These are phyloP conservation scores for Dryadomyces quercus-mongolicae DNA, from an alignment of 2,329 filamentous ascomycete species.

Conservation along the genomic window DNA sequence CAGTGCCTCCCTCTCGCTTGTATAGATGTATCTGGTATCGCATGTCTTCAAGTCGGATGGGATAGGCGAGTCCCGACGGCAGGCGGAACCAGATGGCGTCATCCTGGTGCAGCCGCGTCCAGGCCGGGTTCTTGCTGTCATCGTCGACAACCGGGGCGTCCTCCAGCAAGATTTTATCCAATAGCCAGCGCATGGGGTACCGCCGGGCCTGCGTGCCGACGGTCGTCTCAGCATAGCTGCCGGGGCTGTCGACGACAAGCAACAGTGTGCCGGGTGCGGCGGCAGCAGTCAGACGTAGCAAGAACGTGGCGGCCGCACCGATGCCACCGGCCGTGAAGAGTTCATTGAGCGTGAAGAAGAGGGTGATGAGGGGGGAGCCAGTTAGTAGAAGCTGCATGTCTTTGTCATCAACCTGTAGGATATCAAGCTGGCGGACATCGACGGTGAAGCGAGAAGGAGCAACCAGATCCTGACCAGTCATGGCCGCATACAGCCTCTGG, in stretches of 20 bases:
- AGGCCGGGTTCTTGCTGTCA: slow-evolving; percentile 26
- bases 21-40: slow-evolving; percentile 88
- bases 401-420: slow-evolving; percentile 27
- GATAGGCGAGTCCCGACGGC: slow-evolving; percentile 55
- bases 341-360: slow-evolving; percentile 94
- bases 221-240: slow-evolving; percentile 77
- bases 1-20: slow-evolving; percentile 13
- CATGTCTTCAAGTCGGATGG: slow-evolving; percentile 87
- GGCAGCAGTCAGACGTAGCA: slow-evolving; percentile 53
- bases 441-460: slow-evolving; percentile 23
- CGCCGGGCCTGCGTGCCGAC: slow-evolving; percentile 50
- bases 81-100: slow-evolving; percentile 82
- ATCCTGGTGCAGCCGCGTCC: slow-evolving; percentile 64
- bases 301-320: slow-evolving; percentile 61
- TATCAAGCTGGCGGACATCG: slow-evolving; percentile 35
- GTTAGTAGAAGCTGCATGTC: slow-evolving; percentile 21
- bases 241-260: slow-evolving; percentile 84
- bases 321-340: slow-evolving; percentile 69
- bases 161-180: slow-evolving; percentile 64
- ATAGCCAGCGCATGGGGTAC: slow-evolving; percentile 89
- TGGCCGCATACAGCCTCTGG: slow-evolving; percentile 39
- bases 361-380: slow-evolving; percentile 51
- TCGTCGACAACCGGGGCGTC: slow-evolving; percentile 14
- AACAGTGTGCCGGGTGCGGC: slow-evolving; percentile 51
- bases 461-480: slow-evolving; percentile 35